Conservation (phyloP, 2,329 filamentous ascomycete genomes). For the Emericellopsis atlantica region DNA sequence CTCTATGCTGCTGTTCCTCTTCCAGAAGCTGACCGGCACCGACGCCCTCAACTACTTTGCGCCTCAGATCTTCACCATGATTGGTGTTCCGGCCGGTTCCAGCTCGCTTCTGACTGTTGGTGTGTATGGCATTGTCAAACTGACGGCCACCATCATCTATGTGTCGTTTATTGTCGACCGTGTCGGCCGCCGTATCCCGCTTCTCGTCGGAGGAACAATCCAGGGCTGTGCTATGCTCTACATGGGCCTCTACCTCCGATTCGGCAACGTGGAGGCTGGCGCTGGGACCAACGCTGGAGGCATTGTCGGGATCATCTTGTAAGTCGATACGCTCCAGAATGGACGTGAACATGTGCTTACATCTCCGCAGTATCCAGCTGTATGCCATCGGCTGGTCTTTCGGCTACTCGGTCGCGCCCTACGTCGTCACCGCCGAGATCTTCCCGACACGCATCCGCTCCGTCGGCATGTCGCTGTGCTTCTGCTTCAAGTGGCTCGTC, state of each 20-base stretch:
- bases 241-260: constrained; percentile 18
- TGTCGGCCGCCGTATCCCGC: constrained; percentile 12
- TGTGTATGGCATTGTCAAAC: constrained; percentile 13
- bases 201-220: constrained; percentile 11
- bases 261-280: constrained; percentile 14
- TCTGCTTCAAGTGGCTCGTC: no score
- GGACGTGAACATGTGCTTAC: no score
- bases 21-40: constrained; percentile 27
- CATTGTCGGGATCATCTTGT: constrained; percentile 21
- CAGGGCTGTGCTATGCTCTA: constrained; percentile 12
- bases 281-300: constrained; percentile 22
- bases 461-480: no score
- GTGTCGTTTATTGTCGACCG: constrained; percentile 16
- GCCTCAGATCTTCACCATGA: constrained; percentile 23
- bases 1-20: constrained; percentile 21
- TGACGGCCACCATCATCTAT: constrained; percentile 10
- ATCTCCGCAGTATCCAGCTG: no score
- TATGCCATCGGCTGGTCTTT: no score
- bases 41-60: constrained; percentile 26
- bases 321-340: neutral
- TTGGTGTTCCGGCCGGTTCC: constrained; percentile 18
- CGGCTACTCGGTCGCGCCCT: no score
- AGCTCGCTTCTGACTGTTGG: constrained; percentile 21
- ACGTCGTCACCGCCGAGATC: no score
- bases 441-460: no score